Conservation (phyloP, 1,139 yeast genomes). For the Suhomyces yuchorum region DNA sequence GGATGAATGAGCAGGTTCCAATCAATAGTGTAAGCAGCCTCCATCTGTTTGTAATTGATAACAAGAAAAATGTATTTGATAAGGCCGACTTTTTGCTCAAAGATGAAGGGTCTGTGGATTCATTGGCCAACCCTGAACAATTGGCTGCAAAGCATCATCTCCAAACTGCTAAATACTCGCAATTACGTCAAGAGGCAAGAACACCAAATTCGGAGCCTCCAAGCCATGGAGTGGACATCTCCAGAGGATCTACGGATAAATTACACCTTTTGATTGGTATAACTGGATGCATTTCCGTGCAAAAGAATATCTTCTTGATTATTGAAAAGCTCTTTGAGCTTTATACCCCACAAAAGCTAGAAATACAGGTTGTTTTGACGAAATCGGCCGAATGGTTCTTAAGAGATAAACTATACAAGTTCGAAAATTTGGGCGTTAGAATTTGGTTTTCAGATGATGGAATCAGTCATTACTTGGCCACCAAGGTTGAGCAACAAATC, state of each 20-base stretch:
- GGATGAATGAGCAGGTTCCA: slow-evolving; percentile 14
- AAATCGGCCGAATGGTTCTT: slow-evolving; percentile 33
- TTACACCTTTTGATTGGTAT: slow-evolving; percentile 32
- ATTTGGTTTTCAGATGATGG: slow-evolving; percentile 34
- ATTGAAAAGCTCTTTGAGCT: slow-evolving; percentile 32
- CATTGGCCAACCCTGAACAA: background rate
- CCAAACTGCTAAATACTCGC: background rate
- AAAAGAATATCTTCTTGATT: slow-evolving; percentile 28
- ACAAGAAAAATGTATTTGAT: background rate
- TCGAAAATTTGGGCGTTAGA: slow-evolving; percentile 30
- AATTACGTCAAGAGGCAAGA: background rate
- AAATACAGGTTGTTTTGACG: slow-evolving; percentile 32
- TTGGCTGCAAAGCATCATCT: slow-evolving; percentile 2
- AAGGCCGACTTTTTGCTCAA: background rate
- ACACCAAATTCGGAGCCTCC: background rate
- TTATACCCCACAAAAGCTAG: slow-evolving; percentile 27
- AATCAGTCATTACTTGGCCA: slow-evolving; percentile 21
- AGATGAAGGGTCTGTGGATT: background rate
- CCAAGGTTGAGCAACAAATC: slow-evolving; percentile 14
- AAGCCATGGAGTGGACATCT: background rate
- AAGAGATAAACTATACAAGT: slow-evolving; percentile 27
- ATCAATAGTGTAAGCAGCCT: background rate
- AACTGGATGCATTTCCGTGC: slow-evolving; percentile 32
- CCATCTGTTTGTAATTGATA: slow-evolving; percentile 1
- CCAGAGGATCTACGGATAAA: slow-evolving; percentile 10